These are phyloP conservation scores for Pseudovirgaria hyperparasitica DNA, from an alignment of 2,329 filamentous ascomycete genomes.

Conservation along the genomic window DNA sequence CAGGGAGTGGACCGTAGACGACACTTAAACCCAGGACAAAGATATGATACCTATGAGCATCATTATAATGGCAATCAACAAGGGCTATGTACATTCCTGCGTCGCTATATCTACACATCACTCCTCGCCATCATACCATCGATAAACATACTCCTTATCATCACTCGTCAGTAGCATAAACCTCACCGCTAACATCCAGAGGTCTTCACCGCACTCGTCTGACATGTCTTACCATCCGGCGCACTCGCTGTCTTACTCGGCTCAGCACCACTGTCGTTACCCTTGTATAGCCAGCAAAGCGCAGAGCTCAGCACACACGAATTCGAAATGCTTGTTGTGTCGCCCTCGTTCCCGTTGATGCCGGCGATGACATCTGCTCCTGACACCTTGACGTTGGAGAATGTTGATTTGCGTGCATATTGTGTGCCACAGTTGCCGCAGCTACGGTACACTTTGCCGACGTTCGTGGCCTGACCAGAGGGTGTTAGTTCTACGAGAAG, in stretches of 20 bases:
- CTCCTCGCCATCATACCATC: no score
- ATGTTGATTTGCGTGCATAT: conserved; percentile 13
- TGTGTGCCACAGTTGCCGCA: conserved; percentile 18
- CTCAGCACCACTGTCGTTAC: conserved; percentile 13
- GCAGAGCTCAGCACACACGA: conserved; percentile 13
- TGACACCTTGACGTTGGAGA: conserved; percentile 13
- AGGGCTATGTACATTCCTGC: no score
- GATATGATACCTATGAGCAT: no score
- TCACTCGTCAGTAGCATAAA: no score
- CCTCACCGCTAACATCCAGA: conserved; percentile 15
- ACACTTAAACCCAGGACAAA: no score
- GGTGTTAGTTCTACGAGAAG: no score
- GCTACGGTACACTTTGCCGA: conserved; percentile 19
- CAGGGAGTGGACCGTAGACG: no score
- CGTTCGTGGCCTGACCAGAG: conserved; percentile 12
- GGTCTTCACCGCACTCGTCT: conserved; percentile 14
- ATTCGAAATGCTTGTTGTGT: conserved; percentile 14
- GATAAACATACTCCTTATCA: no score
- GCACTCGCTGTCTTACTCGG: conserved; percentile 15
- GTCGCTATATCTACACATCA: no score
- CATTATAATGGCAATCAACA: no score
- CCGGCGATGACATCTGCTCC: conserved; percentile 13
- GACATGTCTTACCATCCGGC: conserved; percentile 16
- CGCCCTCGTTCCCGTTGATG: conserved; percentile 17
- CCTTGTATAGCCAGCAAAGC: conserved; percentile 17